Base-by-base conservation (phyloP, 371 early-diverging fungal genomes). In the Funneliformis caledonium region DNA sequence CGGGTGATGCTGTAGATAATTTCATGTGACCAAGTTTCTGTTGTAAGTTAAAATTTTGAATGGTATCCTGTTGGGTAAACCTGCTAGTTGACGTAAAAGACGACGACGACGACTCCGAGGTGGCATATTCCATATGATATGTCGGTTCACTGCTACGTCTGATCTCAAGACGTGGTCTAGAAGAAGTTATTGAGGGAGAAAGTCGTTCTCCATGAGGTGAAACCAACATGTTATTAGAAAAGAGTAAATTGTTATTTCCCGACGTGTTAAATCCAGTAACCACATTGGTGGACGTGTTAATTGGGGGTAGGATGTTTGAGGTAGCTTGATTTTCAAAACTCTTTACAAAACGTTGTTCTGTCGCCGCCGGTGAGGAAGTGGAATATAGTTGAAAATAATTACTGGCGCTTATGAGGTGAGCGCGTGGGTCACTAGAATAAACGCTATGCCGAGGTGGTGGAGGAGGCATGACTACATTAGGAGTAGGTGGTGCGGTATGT, bases 361-460 rank as follows among this genome's bases (percentile, higher is more conserved):
- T 45, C 22, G 26, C 72, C 5, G 31, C 48, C 22, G 72, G 50
- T 3, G 64, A 68, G 2, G 72, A 72, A 52, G 72, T 45, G 11
- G 64, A 62, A 76, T 42, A 76, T 43, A 76, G 5, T 61, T 76
- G 76, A 43, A 62, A 31, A 42, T 76, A 76, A 64, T 72, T 72
- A 45, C 61, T 76, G 22, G 60, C 33, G 22, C 76, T 76, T 61
- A 76, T 76, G 10, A 61, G 19, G 33, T 76, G 76, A 59, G 76
- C 76, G 7, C 62, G 43, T 14, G 76, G 76, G 62, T 76, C 76
- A 76, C 76, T 76, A 2, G 76, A 76, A 22, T 76, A 76, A 33
- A 76, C 76, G 33, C 48, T 8, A 42, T 60, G 45, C 16, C 45
- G 61, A 61, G 62, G 76, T 12, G 76, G 62, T n/a, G 64, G 76